Conservation (phyloP, 306 rosid species). For the Fragaria iinumae region DNA sequence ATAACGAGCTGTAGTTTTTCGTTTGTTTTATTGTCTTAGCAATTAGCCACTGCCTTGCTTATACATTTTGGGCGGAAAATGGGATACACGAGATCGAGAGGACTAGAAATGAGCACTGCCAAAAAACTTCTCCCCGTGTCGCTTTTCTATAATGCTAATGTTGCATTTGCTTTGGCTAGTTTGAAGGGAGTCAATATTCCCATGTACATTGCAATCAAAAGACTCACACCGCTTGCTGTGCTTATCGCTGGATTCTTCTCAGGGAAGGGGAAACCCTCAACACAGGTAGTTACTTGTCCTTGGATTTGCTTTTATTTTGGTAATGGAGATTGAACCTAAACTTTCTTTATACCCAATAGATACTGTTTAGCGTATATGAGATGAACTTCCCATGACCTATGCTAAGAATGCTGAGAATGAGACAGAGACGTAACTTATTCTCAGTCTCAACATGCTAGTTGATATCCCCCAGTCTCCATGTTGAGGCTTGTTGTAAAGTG, state of each 20-base stretch:
- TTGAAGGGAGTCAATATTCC: constrained; percentile 96
- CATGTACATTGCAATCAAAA: constrained; percentile 95
- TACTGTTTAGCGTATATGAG: not conserved
- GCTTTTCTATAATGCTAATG: constrained; percentile 89
- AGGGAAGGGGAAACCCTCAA: constrained; percentile 75
- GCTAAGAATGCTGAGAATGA: not conserved
- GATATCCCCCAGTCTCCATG: not conserved
- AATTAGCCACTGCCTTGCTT: constrained; percentile 69
- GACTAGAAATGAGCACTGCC: constrained; percentile 62
- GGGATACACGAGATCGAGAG: constrained; percentile 75
- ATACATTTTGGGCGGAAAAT: constrained; percentile 62
- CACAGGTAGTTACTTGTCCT: constrained; percentile 42
- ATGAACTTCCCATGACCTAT: not conserved
- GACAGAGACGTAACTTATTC: too few relatives aligned
- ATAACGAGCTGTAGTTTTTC: not conserved
- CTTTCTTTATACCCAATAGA: not conserved
- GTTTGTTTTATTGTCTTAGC: constrained; percentile 28
- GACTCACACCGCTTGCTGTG: constrained; percentile 97
- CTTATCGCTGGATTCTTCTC: constrained; percentile 67
- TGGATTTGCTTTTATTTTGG: not conserved
- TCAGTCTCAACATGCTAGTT: not conserved
- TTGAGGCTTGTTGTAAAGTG: not conserved
- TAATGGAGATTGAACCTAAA: not conserved
- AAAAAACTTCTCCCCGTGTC: constrained; percentile 74
- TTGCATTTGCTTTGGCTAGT: constrained; percentile 95